A percentile compares a stretch with the other conserved stretches of the same genome.
phyloP scores from a whole-genome alignment of 2,329 filamentous ascomycete genomes.

The Penicillium sp. region DNA sequence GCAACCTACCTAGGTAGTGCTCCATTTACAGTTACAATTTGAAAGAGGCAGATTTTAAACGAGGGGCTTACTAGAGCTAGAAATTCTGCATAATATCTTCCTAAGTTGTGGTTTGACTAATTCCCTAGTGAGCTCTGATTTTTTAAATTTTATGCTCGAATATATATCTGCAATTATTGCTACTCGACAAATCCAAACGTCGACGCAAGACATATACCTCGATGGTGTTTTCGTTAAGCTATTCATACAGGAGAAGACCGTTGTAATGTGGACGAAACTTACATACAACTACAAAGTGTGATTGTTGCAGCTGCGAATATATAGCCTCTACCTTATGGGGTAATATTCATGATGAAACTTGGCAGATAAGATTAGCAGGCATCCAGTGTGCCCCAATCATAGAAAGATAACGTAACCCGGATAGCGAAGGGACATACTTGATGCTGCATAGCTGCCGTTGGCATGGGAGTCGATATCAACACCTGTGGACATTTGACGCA shows the following conservation, averaged over 20 bases:
- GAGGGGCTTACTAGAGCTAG: too few relatives aligned
- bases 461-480: background rate
- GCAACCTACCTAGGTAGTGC: background rate
- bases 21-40: background rate
- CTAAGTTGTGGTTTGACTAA: fast-evolving
- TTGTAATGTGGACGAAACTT: background rate
- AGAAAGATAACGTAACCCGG: background rate
- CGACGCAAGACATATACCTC: background rate
- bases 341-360: background rate
- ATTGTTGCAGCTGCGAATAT: background rate
- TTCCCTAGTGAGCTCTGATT: background rate
- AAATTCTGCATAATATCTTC: background rate
- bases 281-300: background rate
- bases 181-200: background rate
- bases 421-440: background rate
- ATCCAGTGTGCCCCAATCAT: background rate
- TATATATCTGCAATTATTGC: background rate
- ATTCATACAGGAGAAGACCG: background rate
- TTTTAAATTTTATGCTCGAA: background rate
- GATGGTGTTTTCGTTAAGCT: background rate
- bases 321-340: background rate
- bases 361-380: background rate
- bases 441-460: background rate
- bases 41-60: too few relatives aligned
- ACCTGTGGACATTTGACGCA: background rate